Evolutionary conservation across 2,329 filamentous ascomycete species (phyloP).

Genomic region (Colletotrichum karsti): DNA sequence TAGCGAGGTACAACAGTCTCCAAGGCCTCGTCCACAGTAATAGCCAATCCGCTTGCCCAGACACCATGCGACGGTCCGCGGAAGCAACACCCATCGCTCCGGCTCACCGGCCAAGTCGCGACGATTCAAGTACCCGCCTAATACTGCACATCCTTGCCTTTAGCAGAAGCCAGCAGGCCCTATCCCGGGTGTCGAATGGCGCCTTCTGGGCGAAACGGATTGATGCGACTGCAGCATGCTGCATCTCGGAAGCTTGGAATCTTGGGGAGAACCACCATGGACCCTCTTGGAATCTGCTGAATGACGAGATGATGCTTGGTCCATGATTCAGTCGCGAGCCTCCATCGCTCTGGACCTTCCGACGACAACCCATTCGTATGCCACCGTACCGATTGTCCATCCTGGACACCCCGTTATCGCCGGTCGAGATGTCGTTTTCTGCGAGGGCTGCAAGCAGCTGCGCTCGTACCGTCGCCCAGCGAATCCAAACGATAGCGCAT

Average conservation of each 20-base stretch:
- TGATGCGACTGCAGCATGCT: constrained; percentile 7
- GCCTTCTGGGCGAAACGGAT: constrained; percentile 14
- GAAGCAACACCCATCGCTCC: background rate
- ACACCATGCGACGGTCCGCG: background rate
- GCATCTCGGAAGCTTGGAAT: constrained; percentile 25
- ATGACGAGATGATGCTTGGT: constrained; percentile 14
- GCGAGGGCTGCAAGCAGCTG: constrained; percentile 5
- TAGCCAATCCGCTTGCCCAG: background rate
- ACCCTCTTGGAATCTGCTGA: constrained; percentile 9
- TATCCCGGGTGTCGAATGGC: background rate
- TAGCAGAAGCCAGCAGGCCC: constrained; percentile 8
- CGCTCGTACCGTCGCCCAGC: background rate
- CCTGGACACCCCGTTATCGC: background rate
- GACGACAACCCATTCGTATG: background rate
- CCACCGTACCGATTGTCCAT: background rate
- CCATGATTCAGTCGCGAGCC: constrained; percentile 16
- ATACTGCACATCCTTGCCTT: constrained; percentile 9
- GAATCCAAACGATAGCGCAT: constrained; percentile 18
- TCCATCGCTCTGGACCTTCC: background rate
- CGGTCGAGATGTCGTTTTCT: constrained; percentile 3
- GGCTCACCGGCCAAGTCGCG: constrained; percentile 5
- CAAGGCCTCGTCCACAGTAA: background rate
- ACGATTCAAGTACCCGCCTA: background rate
- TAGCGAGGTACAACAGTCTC: background rate
- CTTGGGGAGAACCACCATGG: constrained; percentile 5